These are phyloP conservation scores for Prunus padus DNA, from an alignment of 306 rosid species.

Conservation along the genomic window DNA sequence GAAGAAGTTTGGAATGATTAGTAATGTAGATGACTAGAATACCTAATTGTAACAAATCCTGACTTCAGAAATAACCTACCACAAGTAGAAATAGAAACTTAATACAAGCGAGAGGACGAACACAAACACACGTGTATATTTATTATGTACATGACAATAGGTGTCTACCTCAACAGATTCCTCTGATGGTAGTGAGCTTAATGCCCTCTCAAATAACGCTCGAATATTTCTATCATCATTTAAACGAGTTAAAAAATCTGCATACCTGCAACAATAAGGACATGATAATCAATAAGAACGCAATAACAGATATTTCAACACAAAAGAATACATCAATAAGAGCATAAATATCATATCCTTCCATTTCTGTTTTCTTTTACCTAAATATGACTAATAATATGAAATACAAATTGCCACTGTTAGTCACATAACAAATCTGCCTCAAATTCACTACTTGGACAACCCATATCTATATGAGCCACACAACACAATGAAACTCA, in stretches of 20 bases:
- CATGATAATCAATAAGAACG: not conserved
- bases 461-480: not conserved
- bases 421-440: not conserved
- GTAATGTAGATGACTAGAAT: not conserved
- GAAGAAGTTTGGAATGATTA: not conserved
- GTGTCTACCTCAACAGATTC: slow-evolving; percentile 76
- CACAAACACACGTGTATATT: not conserved
- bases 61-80: not conserved
- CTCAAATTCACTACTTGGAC: slow-evolving; percentile 2
- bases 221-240: slow-evolving; percentile 93
- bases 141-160: not conserved
- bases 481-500: not conserved
- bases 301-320: not conserved
- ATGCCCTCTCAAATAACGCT: slow-evolving; percentile 93
- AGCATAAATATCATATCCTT: slow-evolving; percentile 3
- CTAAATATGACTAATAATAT: not conserved
- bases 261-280: slow-evolving; percentile 61
- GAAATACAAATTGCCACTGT: not conserved
- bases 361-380: not conserved
- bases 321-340: slow-evolving; percentile 2
- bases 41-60: not conserved
- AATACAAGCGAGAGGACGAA: not conserved
- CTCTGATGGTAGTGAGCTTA: slow-evolving; percentile 78
- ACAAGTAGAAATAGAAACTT: not conserved
- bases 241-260: slow-evolving; percentile 88